A percentile compares a stretch with the other conserved stretches of the same genome.
Conservation (phyloP, 163 green algal species). For the Chlorella variabilis region DNA sequence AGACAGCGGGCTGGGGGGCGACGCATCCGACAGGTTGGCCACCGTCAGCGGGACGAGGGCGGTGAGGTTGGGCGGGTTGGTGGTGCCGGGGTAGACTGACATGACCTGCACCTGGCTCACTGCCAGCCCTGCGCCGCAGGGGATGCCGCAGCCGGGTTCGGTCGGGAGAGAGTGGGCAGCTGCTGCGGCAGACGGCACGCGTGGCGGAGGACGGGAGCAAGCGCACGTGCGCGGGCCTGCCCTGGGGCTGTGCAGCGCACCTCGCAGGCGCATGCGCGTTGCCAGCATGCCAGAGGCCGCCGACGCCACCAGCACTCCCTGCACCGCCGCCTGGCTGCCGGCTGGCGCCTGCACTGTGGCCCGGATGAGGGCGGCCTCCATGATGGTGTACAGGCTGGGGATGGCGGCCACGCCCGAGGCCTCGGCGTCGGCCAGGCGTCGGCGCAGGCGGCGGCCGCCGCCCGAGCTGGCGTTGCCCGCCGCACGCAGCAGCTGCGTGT, state of each 20-base stretch:
- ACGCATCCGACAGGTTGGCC: neutral
- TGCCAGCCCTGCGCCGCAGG: constrained; percentile 1
- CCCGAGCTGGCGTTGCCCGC: neutral
- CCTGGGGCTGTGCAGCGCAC: neutral
- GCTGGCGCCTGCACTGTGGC: neutral
- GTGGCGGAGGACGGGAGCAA: neutral
- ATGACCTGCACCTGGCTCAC: constrained; percentile 1
- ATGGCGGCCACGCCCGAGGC: neutral
- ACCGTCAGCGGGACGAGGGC: neutral
- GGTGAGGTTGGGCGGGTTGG: neutral
- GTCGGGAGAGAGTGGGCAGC: neutral
- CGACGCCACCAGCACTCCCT: neutral
- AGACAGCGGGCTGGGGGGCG: neutral
- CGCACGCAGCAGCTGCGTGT: constrained; percentile 69
- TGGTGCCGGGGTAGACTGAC: neutral
- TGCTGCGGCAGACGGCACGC: neutral
- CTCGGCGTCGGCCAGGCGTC: neutral
- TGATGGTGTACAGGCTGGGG: constrained; percentile 2
- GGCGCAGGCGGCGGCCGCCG: neutral
- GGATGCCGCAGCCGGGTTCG: neutral
- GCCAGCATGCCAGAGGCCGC: constrained; percentile 1
- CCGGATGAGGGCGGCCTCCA: neutral
- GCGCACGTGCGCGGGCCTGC: too few relatives aligned
- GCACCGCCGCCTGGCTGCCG: neutral
- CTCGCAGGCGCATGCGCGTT: neutral